Evolutionary conservation across 2,329 filamentous ascomycete genomes (phyloP).

Genomic region (Daldinia sp.): DNA sequence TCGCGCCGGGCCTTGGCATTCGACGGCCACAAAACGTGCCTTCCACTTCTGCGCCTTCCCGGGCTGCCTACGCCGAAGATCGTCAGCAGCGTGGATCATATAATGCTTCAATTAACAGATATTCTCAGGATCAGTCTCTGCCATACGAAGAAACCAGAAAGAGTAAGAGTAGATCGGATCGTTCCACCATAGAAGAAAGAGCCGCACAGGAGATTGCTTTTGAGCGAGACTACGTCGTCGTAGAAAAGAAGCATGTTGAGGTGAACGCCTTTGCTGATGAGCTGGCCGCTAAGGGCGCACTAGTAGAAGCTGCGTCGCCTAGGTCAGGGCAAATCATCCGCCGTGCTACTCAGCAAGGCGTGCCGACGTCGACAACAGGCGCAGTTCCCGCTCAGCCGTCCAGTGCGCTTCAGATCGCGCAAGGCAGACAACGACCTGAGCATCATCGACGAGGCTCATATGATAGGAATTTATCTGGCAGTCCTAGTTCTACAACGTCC

Average conservation of each 20-base stretch:
- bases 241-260: conserved; percentile 94
- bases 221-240: conserved; percentile 92
- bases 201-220: conserved; percentile 88
- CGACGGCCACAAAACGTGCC: conserved; percentile 57
- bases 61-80: conserved; percentile 50
- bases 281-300: conserved; percentile 76
- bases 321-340: conserved; percentile 73
- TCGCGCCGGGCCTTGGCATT: conserved; percentile 60
- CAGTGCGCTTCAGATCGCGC: conserved; percentile 76
- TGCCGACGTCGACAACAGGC: conserved; percentile 72
- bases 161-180: conserved; percentile 45
- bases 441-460: conserved; percentile 83
- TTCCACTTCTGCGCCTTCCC: conserved; percentile 58
- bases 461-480: conserved; percentile 75
- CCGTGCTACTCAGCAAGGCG: conserved; percentile 79
- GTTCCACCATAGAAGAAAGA: conserved; percentile 58
- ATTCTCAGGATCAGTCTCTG: conserved; percentile 47
- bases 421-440: conserved; percentile 69
- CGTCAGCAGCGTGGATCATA: conserved; percentile 51
- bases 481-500: conserved; percentile 78
- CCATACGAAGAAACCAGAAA: conserved; percentile 49
- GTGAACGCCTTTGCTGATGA: conserved; percentile 98
- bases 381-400: conserved; percentile 73
- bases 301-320: conserved; percentile 57
- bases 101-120: conserved; percentile 50